These are phyloP conservation scores for Solanum pinnatisectum DNA, from an alignment of 257 asterid genomes.

Conservation along the genomic window DNA sequence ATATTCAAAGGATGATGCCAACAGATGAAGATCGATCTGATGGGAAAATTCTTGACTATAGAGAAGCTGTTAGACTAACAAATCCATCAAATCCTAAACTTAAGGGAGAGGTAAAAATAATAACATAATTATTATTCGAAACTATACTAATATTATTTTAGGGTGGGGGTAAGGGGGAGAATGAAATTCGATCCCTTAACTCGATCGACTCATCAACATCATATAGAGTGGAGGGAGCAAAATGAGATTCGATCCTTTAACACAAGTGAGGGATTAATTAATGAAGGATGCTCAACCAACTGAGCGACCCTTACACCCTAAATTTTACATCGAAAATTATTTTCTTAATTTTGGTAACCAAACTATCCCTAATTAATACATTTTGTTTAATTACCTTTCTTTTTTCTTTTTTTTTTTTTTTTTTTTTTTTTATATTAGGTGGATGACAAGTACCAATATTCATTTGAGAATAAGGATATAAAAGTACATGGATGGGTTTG, in stretches of 20 bases:
- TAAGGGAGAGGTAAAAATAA: constrained; percentile 19
- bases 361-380: background rate
- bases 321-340: background rate
- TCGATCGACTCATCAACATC: no score
- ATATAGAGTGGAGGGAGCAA: no score
- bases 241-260: background rate
- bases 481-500: constrained; percentile 12
- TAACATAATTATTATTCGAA: background rate
- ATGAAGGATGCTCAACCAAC: background rate
- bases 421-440: background rate
- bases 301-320: background rate
- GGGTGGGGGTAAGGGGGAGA: no score
- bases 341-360: background rate
- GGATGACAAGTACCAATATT: constrained; percentile 14
- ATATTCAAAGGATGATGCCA: constrained; percentile 61
- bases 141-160: background rate
- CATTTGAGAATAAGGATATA: constrained; percentile 9
- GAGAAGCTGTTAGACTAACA: constrained; percentile 52
- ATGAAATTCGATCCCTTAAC: no score
- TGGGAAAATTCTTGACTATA: constrained; percentile 39
- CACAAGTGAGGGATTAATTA: no score
- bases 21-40: constrained; percentile 26
- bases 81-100: constrained; percentile 7
- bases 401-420: no score
- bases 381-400: background rate